Percentiles rank a stretch among this genome's conserved stretches.
Conservation (phyloP, 768 basidiomycete species). For the Boletus edulis region DNA sequence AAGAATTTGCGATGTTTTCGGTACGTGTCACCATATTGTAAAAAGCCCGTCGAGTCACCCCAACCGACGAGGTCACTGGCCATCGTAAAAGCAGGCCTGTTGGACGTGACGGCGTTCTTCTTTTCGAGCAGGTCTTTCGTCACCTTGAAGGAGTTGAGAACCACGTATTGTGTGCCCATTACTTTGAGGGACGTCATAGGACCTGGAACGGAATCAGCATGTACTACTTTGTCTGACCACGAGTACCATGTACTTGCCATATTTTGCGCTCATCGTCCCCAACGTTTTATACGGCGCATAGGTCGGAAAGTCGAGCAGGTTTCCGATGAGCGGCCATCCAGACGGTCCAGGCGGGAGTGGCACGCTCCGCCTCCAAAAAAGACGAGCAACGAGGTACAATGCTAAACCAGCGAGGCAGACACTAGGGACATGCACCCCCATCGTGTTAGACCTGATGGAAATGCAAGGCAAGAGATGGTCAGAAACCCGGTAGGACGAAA, state of each 20-base stretch:
- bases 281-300: conserved; percentile 51
- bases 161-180: conserved; percentile 35
- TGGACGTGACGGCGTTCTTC: conserved; percentile 3
- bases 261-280: conserved; percentile 38
- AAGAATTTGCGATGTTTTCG: conserved; percentile 9
- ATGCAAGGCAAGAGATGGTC: not conserved
- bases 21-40: conserved; percentile 6
- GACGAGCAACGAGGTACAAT: not conserved
- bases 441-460: not conserved
- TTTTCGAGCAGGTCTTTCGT: conserved; percentile 12
- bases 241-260: conserved; percentile 35
- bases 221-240: no score
- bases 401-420: conserved; percentile 13
- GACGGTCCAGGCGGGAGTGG: conserved; percentile 9
- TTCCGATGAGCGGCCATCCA: conserved; percentile 44
- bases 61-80: conserved; percentile 22
- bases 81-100: conserved; percentile 10
- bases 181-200: conserved; percentile 11
- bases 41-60: not conserved
- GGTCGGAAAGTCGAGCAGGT: conserved; percentile 53
- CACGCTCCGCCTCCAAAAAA: not conserved
- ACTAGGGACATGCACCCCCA: not conserved
- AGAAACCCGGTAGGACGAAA: not conserved
- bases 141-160: conserved; percentile 42
- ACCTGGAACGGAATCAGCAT: no score